A percentile compares a stretch with the other conserved stretches of the same genome.
phyloP scores from a whole-genome alignment of 257 asterid genomes.

The Penstemon newberryi region DNA sequence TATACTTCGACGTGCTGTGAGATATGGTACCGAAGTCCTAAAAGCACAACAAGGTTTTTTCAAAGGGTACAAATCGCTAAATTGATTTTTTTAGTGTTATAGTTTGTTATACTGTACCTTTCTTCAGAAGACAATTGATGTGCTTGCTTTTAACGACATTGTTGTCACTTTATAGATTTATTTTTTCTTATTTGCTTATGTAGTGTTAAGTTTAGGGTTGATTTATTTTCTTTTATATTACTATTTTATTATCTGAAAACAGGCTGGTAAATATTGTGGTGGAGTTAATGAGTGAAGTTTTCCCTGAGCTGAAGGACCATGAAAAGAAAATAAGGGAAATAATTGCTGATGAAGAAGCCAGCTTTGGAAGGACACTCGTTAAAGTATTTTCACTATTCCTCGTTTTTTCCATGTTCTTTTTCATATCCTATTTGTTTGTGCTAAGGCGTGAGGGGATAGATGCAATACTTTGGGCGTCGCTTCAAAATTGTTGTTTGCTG shows the following conservation, averaged over 20 bases:
- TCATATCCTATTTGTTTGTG: constrained; percentile 6
- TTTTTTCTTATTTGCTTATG: constrained; percentile 8
- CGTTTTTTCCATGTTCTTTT: not conserved
- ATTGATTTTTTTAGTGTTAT: not conserved
- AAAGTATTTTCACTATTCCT: constrained; percentile 46
- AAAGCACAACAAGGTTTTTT: constrained; percentile 87
- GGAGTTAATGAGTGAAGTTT: constrained; percentile 79
- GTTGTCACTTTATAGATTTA: not conserved
- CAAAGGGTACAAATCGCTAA: constrained; percentile 54
- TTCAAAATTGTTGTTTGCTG: constrained; percentile 11
- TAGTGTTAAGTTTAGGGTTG: constrained; percentile 10
- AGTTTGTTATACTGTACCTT: constrained; percentile 9
- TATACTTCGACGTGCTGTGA: constrained; percentile 94
- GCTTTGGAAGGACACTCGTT: constrained; percentile 89
- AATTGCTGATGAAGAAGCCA: constrained; percentile 87
- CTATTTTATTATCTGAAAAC: constrained; percentile 28
- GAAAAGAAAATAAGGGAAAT: constrained; percentile 59
- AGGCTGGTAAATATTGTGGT: constrained; percentile 83
- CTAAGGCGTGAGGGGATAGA: not conserved
- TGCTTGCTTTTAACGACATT: constrained; percentile 10
- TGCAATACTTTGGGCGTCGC: constrained; percentile 11
- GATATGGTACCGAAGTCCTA: constrained; percentile 95
- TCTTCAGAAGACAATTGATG: not conserved
- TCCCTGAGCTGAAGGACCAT: constrained; percentile 82
- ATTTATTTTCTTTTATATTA: constrained; percentile 21